These are phyloP conservation scores for Hypomyces perniciosus DNA, from an alignment of 2,329 filamentous ascomycete genomes.

Conservation along the genomic window DNA sequence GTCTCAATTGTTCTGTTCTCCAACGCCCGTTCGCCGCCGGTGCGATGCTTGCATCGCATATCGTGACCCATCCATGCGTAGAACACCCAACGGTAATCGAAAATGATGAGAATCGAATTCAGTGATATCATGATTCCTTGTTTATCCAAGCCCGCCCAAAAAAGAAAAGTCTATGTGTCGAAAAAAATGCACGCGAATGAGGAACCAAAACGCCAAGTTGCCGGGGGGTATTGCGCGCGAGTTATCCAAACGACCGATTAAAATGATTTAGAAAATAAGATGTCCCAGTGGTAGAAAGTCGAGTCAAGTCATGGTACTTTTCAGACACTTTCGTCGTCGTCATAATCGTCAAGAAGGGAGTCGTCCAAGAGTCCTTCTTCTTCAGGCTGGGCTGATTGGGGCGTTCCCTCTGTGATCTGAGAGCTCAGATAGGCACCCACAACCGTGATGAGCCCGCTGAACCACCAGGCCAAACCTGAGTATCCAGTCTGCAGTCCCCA, in stretches of 20 bases:
- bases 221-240: conserved; percentile 12
- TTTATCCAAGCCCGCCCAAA: not conserved
- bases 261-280: conserved; percentile 4
- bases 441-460: conserved; percentile 68
- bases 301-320: not conserved
- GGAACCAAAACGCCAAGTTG: conserved; percentile 6
- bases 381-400: conserved; percentile 34
- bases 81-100: not conserved
- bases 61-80: not conserved
- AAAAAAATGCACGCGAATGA: not conserved
- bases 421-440: conserved; percentile 69
- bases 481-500: conserved; percentile 73
- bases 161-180: conserved; percentile 2
- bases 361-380: conserved; percentile 35
- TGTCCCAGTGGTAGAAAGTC: conserved; percentile 2
- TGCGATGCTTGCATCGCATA: not conserved
- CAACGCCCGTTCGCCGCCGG: not conserved
- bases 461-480: conserved; percentile 92
- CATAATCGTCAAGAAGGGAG: conserved; percentile 26
- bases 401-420: conserved; percentile 61
- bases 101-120: not conserved
- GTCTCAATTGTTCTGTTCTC: not conserved
- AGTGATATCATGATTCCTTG: not conserved
- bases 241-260: not conserved
- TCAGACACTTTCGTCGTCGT: conserved; percentile 28